Conservation (phyloP, 768 basidiomycete species). For the Trametes punicea region DNA sequence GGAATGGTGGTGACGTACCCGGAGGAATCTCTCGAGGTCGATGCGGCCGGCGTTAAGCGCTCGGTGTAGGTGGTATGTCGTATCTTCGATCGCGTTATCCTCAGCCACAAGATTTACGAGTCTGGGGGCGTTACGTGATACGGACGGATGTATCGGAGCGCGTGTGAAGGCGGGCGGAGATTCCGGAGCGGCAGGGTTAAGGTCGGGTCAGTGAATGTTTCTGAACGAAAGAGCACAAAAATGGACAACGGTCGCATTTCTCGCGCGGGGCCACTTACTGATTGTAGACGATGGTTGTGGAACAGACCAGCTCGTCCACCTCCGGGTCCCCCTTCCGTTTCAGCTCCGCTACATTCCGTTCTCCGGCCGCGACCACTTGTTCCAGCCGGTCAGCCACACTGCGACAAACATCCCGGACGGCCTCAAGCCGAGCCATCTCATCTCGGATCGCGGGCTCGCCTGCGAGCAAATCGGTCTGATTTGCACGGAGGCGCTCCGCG, state of each 20-base stretch:
- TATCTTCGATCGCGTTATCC: slow-evolving; percentile 97
- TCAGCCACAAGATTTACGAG: slow-evolving; percentile 97
- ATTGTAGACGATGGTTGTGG: slow-evolving; percentile 93
- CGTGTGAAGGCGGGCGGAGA: background rate
- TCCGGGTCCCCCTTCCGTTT: slow-evolving; percentile 84
- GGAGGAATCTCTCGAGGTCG: slow-evolving; percentile 91
- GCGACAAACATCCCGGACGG: slow-evolving; percentile 87
- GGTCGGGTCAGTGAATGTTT: slow-evolving; percentile 14
- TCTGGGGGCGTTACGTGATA: slow-evolving; percentile 39
- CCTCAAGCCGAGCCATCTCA: slow-evolving; percentile 92
- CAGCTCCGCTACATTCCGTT: slow-evolving; percentile 73
- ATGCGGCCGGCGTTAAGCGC: slow-evolving; percentile 89
- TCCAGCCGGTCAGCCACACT: slow-evolving; percentile 68
- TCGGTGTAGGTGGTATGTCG: slow-evolving; percentile 93
- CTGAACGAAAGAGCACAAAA: background rate
- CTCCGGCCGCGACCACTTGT: slow-evolving; percentile 60
- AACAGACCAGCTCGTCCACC: slow-evolving; percentile 95
- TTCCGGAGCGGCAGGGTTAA: background rate
- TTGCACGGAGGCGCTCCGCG: slow-evolving; percentile 71
- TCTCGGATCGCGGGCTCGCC: slow-evolving; percentile 94
- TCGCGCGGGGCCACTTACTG: slow-evolving; percentile 51
- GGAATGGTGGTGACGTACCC: slow-evolving; percentile 49
- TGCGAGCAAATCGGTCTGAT: slow-evolving; percentile 79
- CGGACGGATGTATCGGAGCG: slow-evolving; percentile 4
- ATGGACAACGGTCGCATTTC: background rate